These are phyloP conservation scores for Endocalyx cinctus DNA, from an alignment of 2,329 filamentous ascomycete species.

Conservation along the genomic window DNA sequence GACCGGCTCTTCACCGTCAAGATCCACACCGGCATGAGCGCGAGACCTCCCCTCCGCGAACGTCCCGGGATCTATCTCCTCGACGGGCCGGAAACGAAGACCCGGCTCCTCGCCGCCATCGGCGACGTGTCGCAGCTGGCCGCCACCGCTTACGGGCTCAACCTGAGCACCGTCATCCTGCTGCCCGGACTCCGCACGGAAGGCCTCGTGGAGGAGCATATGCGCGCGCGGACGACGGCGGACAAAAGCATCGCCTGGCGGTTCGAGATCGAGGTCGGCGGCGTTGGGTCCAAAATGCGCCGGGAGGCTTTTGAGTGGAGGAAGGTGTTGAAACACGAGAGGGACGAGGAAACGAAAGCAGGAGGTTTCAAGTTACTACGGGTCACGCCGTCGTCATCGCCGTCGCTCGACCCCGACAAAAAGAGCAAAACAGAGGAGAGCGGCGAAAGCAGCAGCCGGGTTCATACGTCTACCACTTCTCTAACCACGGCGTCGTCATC, in stretches of 20 bases:
- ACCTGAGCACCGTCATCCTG: slow-evolving; percentile 7
- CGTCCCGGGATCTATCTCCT: slow-evolving; percentile 13
- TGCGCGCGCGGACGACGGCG: slow-evolving; percentile 8
- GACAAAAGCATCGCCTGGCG: slow-evolving; percentile 5
- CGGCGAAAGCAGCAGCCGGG: slow-evolving; percentile 3
- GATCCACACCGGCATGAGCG: slow-evolving; percentile 12
- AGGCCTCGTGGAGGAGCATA: slow-evolving; percentile 5
- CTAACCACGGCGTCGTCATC: no score
- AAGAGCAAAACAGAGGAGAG: neutral
- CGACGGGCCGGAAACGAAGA: slow-evolving; percentile 11
- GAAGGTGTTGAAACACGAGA: slow-evolving; percentile 10
- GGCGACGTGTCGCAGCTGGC: slow-evolving; percentile 6
- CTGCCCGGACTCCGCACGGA: slow-evolving; percentile 1
- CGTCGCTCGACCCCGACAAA: neutral
- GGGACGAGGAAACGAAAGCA: slow-evolving; percentile 5
- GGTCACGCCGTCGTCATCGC: no score
- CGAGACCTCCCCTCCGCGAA: slow-evolving; percentile 6
- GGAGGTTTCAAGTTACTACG: slow-evolving; percentile 9
- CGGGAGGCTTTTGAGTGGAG: slow-evolving; percentile 16
- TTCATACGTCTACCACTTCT: neutral
- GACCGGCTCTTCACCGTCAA: slow-evolving; percentile 13
- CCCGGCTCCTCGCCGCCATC: slow-evolving; percentile 12
- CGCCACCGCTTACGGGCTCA: neutral
- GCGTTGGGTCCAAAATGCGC: slow-evolving; percentile 1
- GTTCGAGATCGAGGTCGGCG: slow-evolving; percentile 13